These are phyloP conservation scores for Hymenoscyphus occultus DNA, from an alignment of 2,329 filamentous ascomycete genomes.

Conservation along the genomic window DNA sequence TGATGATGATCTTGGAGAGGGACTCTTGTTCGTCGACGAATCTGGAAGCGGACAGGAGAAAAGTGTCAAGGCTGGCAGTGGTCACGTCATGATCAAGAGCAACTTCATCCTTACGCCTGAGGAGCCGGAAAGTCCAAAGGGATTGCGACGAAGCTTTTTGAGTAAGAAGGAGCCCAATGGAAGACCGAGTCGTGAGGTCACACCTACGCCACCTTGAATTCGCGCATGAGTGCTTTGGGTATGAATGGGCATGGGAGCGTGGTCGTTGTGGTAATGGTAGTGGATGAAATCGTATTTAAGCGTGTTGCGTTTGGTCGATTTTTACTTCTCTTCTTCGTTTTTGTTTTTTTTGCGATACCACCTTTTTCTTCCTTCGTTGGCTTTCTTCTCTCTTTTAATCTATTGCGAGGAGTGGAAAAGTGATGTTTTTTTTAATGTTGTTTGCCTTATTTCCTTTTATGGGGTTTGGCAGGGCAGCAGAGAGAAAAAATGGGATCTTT, in stretches of 20 bases:
- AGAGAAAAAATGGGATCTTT: neutral
- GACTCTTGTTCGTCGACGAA: constrained; percentile 89
- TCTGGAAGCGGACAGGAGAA: constrained; percentile 66
- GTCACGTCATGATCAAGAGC: constrained; percentile 70
- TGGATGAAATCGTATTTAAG: neutral
- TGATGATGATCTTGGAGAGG: constrained; percentile 81
- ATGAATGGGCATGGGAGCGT: neutral
- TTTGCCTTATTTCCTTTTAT: neutral
- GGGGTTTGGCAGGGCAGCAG: neutral
- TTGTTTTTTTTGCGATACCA: constrained; percentile 4
- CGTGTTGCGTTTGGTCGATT: neutral
- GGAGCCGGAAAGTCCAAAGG: constrained; percentile 43
- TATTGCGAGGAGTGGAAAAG: neutral
- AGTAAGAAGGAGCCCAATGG: constrained; percentile 47
- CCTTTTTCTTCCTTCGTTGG: neutral
- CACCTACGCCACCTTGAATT: constrained; percentile 32
- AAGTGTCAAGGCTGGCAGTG: constrained; percentile 68
- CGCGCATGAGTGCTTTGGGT: neutral
- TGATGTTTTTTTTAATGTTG: neutral
- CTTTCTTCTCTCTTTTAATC: neutral
- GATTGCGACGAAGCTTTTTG: constrained; percentile 52
- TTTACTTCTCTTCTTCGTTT: neutral
- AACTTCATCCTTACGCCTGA: constrained; percentile 58
- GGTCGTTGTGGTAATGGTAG: neutral
- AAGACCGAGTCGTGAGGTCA: constrained; percentile 43